Conservation (phyloP, 2,329 filamentous ascomycete species). For the Penicillium crustosum region DNA sequence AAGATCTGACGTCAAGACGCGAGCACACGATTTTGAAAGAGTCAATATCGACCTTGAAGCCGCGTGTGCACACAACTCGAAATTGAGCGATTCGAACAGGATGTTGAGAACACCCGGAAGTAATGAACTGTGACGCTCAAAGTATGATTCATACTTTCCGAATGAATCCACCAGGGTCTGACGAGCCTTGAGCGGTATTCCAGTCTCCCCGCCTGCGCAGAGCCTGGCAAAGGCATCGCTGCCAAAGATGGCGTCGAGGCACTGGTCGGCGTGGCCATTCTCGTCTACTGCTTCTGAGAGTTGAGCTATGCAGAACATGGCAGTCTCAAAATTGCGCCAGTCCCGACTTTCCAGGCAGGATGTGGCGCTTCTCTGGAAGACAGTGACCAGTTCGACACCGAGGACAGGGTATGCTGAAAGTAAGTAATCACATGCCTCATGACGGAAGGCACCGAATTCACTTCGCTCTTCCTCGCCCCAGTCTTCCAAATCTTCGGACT, state of each 20-base stretch:
- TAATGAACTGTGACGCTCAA: constrained; percentile 44
- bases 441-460: constrained; percentile 46
- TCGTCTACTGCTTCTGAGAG: constrained; percentile 48
- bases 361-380: constrained; percentile 42
- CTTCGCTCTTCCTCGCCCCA: constrained; percentile 47
- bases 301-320: constrained; percentile 46
- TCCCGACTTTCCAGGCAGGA: constrained; percentile 34
- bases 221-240: constrained; percentile 36
- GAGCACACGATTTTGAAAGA: constrained; percentile 47
- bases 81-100: constrained; percentile 46
- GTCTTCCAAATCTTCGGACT: constrained; percentile 32
- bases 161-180: constrained; percentile 46
- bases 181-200: constrained; percentile 40
- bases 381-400: constrained; percentile 43
- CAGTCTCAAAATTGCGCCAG: constrained; percentile 47
- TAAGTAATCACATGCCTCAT: constrained; percentile 48
- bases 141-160: constrained; percentile 45
- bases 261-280: constrained; percentile 44
- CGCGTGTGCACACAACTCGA: constrained; percentile 41
- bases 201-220: constrained; percentile 32
- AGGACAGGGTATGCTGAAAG: constrained; percentile 46
- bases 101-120: constrained; percentile 46
- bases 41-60: constrained; percentile 46
- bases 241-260: constrained; percentile 44
- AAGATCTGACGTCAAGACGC: constrained; percentile 42